These are phyloP conservation scores for Phaffia rhodozyma DNA, from an alignment of 1,284 basidiomycete species.

Conservation along the genomic window DNA sequence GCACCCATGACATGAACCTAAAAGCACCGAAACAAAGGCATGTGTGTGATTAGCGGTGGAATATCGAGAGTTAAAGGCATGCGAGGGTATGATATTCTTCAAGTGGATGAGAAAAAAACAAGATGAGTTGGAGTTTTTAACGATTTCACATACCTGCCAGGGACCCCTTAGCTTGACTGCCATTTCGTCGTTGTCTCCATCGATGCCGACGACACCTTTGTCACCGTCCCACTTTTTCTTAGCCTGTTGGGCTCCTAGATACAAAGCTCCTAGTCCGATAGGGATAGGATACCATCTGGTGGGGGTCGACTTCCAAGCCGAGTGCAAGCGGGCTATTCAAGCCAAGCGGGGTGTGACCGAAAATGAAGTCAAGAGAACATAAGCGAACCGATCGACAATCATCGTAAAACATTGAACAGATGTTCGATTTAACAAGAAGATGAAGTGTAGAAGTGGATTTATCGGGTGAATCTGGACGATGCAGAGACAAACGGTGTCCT, in stretches of 20 bases:
- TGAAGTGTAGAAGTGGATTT: no score
- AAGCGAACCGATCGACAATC: not conserved
- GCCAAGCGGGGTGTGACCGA: not conserved
- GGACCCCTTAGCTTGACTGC: slow-evolving; percentile 67
- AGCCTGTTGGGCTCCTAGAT: slow-evolving; percentile 52
- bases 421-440: no score
- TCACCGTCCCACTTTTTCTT: slow-evolving; percentile 40
- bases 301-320: slow-evolving; percentile 78
- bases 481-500: no score
- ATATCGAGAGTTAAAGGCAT: not conserved
- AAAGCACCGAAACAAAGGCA: not conserved
- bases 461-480: no score
- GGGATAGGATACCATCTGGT: slow-evolving; percentile 95
- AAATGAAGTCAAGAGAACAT: not conserved
- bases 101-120: not conserved
- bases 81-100: not conserved
- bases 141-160: slow-evolving; percentile 63
- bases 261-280: slow-evolving; percentile 73
- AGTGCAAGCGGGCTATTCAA: slow-evolving; percentile 39
- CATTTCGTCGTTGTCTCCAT: slow-evolving; percentile 53
- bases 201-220: slow-evolving; percentile 37
- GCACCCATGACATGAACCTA: slow-evolving; percentile 93
- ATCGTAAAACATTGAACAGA: no score
- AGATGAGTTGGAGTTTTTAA: not conserved
- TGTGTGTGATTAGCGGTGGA: no score